Evolutionary conservation across 2,329 filamentous ascomycete species (phyloP).

Genomic region (Fusarium tanahbumbuense): DNA sequence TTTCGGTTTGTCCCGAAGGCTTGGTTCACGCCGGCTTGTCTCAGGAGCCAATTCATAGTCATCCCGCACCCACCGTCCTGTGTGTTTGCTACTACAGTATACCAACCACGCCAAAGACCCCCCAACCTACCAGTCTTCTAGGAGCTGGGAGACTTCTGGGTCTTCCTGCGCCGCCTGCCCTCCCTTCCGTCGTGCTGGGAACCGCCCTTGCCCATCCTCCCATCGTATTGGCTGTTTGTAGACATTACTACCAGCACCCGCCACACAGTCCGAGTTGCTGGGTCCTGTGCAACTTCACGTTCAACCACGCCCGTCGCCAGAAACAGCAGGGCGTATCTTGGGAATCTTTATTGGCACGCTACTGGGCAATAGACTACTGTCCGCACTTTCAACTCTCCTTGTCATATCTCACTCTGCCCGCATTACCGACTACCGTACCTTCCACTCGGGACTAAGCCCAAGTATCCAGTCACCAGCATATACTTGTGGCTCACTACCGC

Average conservation of each 20-base stretch:
- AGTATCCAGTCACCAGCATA: slow-evolving; percentile 39
- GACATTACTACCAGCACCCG: slow-evolving; percentile 29
- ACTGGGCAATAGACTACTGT: not conserved
- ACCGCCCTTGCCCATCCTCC: slow-evolving; percentile 24
- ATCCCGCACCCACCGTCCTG: slow-evolving; percentile 25
- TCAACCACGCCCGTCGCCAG: slow-evolving; percentile 27
- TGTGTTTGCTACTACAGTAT: slow-evolving; percentile 1
- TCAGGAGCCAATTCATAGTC: slow-evolving; percentile 19
- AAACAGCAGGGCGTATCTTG: slow-evolving; percentile 15
- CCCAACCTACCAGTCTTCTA: slow-evolving; percentile 34
- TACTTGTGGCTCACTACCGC: slow-evolving; percentile 30
- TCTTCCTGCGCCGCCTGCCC: slow-evolving; percentile 26
- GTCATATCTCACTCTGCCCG: slow-evolving; percentile 22
- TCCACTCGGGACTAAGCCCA: slow-evolving; percentile 36
- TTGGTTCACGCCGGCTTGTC: slow-evolving; percentile 22
- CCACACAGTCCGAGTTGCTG: slow-evolving; percentile 40
- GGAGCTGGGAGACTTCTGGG: slow-evolving; percentile 40
- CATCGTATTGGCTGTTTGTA: slow-evolving; percentile 32
- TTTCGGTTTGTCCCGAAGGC: slow-evolving; percentile 39
- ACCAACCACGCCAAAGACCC: slow-evolving; percentile 5
- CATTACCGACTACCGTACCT: slow-evolving; percentile 30
- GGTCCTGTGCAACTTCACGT: slow-evolving; percentile 16
- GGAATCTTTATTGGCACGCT: slow-evolving; percentile 10
- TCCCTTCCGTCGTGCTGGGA: slow-evolving; percentile 47
- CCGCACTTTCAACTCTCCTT: slow-evolving; percentile 1